Evolutionary conservation across 225 moss, liverwort and hornwort species (phyloP).

Genomic region (Rhytidiadelphus loreus): DNA sequence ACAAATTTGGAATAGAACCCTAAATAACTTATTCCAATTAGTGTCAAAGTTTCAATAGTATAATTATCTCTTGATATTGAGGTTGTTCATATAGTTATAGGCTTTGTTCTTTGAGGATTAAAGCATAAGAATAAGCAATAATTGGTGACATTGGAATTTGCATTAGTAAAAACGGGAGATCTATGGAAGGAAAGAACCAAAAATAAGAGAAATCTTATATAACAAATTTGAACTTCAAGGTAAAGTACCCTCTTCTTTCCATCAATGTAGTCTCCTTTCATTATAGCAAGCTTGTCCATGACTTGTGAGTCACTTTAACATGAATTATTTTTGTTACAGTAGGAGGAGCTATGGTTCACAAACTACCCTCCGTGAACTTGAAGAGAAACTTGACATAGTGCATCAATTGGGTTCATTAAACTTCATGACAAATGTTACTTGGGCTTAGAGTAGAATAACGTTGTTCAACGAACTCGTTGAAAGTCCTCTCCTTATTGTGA

Average conservation of each 20-base stretch:
- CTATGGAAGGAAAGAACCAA: rapidly evolving
- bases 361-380: rapidly evolving
- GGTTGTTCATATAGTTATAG: neutral
- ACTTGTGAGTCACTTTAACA: rapidly evolving
- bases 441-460: neutral
- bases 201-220: too few relatives aligned
- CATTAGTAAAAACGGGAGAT: neutral
- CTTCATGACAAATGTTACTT: neutral
- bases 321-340: neutral
- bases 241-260: neutral
- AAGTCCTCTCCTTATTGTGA: neutral
- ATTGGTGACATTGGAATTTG: neutral
- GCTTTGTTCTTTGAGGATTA: neutral
- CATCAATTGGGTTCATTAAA: neutral
- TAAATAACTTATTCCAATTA: neutral
- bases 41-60: neutral
- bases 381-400: neutral
- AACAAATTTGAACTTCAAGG: neutral
- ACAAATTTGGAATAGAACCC: neutral
- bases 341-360: rapidly evolving
- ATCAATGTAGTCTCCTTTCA: neutral
- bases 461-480: rapidly evolving
- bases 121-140: neutral
- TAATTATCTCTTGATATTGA: neutral
- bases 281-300: neutral